A percentile compares a stretch with the other conserved stretches of the same genome.
Conservation (phyloP, 192 early-diverging fungal genomes). For the Piromyces sp. region DNA sequence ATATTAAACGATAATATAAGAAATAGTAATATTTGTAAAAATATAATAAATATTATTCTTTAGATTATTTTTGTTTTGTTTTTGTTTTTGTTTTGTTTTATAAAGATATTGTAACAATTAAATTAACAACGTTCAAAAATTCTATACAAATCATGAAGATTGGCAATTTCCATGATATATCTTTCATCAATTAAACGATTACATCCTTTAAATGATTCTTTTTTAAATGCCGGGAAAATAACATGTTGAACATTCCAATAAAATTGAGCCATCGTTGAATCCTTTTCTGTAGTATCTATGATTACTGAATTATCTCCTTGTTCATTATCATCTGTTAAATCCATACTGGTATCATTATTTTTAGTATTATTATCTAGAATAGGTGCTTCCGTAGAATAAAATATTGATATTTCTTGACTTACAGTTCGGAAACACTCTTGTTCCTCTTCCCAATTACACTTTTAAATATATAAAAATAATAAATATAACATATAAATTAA, state of each 20-base stretch:
- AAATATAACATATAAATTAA: background rate
- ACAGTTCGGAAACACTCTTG: conserved; percentile 66
- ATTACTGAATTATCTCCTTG: background rate
- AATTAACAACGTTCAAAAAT: conserved; percentile 90
- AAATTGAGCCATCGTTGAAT: conserved; percentile 16
- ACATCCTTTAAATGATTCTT: conserved; percentile 44
- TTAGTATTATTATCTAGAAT: conserved; percentile 7
- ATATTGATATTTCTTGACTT: conserved; percentile 43
- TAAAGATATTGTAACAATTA: too few relatives aligned
- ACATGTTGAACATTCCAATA: conserved; percentile 53
- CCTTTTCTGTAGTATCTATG: background rate
- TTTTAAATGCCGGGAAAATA: conserved; percentile 65
- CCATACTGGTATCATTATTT: background rate
- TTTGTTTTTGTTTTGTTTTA: too few relatives aligned
- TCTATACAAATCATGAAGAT: conserved; percentile 77
- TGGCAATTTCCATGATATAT: conserved; percentile 53
- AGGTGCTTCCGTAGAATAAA: conserved; percentile 39
- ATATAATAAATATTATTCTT: too few relatives aligned
- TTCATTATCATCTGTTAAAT: background rate
- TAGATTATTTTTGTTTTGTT: too few relatives aligned
- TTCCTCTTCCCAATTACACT: conserved; percentile 72
- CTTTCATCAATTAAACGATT: conserved; percentile 34
- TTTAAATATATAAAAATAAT: background rate
- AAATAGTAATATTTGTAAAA: too few relatives aligned
- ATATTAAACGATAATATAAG: too few relatives aligned